Conservation (phyloP, 371 early-diverging fungal genomes). For the Blakeslea trispora region DNA sequence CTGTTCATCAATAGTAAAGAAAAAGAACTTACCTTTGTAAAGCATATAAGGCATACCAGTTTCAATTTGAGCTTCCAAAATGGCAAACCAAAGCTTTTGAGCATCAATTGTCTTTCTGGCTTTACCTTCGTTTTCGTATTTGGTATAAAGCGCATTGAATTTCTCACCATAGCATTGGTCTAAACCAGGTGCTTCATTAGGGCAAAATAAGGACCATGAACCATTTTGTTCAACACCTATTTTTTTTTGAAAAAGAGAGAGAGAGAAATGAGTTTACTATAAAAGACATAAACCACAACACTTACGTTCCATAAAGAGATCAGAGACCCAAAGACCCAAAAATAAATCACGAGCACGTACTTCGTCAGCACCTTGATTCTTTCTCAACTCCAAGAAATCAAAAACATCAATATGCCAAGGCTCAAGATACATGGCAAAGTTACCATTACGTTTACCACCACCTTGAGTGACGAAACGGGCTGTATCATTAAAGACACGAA, state of each 20-base stretch:
- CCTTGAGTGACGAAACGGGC: constrained; percentile 99
- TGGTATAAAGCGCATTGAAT: constrained; percentile 89
- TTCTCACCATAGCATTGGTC: constrained; percentile 95
- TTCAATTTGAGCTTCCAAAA: constrained; percentile 98
- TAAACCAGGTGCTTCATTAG: constrained; percentile 94
- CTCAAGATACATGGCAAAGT: constrained; percentile 99
- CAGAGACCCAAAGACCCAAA: constrained; percentile 99
- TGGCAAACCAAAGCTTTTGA: constrained; percentile 99
- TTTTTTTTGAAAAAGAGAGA: too few relatives aligned
- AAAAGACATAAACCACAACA: too few relatives aligned
- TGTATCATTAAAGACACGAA: constrained; percentile 98
- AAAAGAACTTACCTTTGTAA: constrained; percentile 84
- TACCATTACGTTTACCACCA: constrained; percentile 99
- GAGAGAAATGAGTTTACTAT: too few relatives aligned
- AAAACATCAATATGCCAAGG: constrained; percentile 99
- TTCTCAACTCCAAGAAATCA: constrained; percentile 97
- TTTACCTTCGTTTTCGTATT: constrained; percentile 88
- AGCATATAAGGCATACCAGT: constrained; percentile 99
- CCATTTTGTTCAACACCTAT: constrained; percentile 86
- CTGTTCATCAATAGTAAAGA: too few relatives aligned
- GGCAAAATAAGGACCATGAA: constrained; percentile 98
- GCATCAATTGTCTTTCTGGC: constrained; percentile 92
- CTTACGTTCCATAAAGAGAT: constrained; percentile 97
- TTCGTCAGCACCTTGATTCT: constrained; percentile 99
- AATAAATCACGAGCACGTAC: constrained; percentile 97